phyloP scores from a whole-genome alignment of 371 early-diverging fungal genomes.

The Mucor sp. region DNA sequence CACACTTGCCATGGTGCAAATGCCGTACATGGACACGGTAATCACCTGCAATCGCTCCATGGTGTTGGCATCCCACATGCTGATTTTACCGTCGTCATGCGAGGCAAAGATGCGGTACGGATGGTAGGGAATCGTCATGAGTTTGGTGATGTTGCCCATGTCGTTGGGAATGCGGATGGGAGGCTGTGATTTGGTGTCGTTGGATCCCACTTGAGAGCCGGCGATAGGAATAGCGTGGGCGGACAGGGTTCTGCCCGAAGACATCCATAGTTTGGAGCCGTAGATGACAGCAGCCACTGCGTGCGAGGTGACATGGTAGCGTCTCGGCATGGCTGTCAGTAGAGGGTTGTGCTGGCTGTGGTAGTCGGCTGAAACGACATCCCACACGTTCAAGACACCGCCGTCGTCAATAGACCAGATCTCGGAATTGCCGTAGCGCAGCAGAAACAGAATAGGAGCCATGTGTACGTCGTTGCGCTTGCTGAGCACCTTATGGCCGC shows the following conservation, averaged over 20 bases:
- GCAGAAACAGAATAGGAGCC: slow-evolving; percentile 46
- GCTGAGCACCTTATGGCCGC: neutral
- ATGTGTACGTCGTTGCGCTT: slow-evolving; percentile 2
- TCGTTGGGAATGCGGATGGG: slow-evolving; percentile 33
- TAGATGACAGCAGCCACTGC: slow-evolving; percentile 1
- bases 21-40: slow-evolving; percentile 56
- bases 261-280: neutral
- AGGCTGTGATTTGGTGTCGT: neutral
- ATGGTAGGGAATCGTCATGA: slow-evolving; percentile 43
- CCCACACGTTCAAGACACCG: slow-evolving; percentile 69
- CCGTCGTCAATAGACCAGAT: slow-evolving; percentile 71
- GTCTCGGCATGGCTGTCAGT: neutral
- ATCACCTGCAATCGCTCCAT: slow-evolving; percentile 41
- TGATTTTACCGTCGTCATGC: slow-evolving; percentile 76
- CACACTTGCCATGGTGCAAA: slow-evolving; percentile 55
- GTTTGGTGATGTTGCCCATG: slow-evolving; percentile 52
- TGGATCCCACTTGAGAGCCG: neutral
- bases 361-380: slow-evolving; percentile 37
- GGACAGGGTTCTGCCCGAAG: slow-evolving; percentile 36
- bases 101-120: slow-evolving; percentile 55
- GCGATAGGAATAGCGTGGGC: slow-evolving; percentile 38
- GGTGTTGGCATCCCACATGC: slow-evolving; percentile 58
- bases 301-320: neutral
- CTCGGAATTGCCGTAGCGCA: slow-evolving; percentile 45
- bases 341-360: neutral